Percentiles rank a stretch among this genome's conserved stretches.
Conservation (phyloP, 2,329 filamentous ascomycete species). For the Cladorrhinum sp. region DNA sequence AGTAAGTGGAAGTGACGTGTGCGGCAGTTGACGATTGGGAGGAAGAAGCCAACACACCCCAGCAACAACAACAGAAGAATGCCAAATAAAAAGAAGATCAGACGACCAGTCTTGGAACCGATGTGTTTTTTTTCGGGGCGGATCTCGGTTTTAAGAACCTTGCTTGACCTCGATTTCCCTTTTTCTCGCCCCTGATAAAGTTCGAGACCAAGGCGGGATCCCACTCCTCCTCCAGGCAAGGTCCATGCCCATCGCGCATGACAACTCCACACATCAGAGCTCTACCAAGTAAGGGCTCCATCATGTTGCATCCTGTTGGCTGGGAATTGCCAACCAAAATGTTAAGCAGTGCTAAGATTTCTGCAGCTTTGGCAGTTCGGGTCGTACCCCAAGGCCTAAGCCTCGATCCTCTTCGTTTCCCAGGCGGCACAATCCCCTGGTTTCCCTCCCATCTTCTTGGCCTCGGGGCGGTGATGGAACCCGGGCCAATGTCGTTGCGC, state of each 20-base stretch:
- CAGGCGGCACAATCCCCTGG: not conserved
- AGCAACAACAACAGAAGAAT: no score
- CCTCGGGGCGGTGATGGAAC: not conserved
- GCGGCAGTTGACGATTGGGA: not conserved
- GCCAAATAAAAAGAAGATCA: not conserved
- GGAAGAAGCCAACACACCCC: no score
- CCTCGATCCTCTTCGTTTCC: not conserved
- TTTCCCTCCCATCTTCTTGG: not conserved
- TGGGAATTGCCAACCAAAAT: not conserved
- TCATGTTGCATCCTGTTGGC: not conserved
- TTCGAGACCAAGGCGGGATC: conserved; percentile 8
- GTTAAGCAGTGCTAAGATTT: no score
- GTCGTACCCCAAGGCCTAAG: not conserved
- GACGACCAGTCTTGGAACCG: not conserved
- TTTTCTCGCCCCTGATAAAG: conserved; percentile 9
- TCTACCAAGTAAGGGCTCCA: not conserved
- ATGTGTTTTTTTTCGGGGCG: not conserved
- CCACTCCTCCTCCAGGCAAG: not conserved
- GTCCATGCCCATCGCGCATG: not conserved
- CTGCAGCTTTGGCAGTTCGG: not conserved
- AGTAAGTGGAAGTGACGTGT: no score
- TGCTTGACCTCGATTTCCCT: not conserved
- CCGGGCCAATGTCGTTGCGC: not conserved
- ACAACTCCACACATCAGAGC: not conserved
- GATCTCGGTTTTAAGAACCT: conserved; percentile 5